Conservation (phyloP, 1,139 yeast genomes). For the Hemisphaericaspora lyxosophila region DNA sequence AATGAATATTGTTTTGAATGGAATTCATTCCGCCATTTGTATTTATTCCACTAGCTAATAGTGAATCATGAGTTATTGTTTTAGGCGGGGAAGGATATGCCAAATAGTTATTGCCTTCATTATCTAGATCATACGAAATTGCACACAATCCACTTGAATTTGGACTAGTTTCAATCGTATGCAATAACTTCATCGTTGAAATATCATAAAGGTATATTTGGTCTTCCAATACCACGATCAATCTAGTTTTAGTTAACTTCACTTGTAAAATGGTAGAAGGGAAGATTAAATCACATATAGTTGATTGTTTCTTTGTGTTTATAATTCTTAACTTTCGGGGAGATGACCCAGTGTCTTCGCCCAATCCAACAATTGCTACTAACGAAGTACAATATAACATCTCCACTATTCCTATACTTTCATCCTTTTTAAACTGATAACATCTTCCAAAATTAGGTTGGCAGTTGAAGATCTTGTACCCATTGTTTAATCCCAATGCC, state of each 20-base stretch:
- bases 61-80: constrained; percentile 45
- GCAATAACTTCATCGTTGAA: constrained; percentile 79
- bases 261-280: constrained; percentile 82
- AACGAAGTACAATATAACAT: constrained; percentile 90
- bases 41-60: constrained; percentile 42
- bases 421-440: constrained; percentile 49
- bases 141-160: constrained; percentile 63
- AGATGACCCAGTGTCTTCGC: constrained; percentile 77
- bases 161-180: constrained; percentile 84
- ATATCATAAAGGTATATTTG: constrained; percentile 91
- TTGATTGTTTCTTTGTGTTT: constrained; percentile 71
- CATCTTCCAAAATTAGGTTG: constrained; percentile 82
- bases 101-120: constrained; percentile 56
- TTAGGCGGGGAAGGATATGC: constrained; percentile 88
- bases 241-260: constrained; percentile 68
- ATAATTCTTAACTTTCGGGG: constrained; percentile 80
- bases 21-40: constrained; percentile 49
- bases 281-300: constrained; percentile 84
- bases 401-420: constrained; percentile 73
- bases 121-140: constrained; percentile 64
- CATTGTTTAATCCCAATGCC: constrained; percentile 73
- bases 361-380: constrained; percentile 82
- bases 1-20: constrained; percentile 42
- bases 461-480: constrained; percentile 86
- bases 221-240: constrained; percentile 76